Base-by-base conservation (phyloP, 352 stramenopile genomes). In the Phytophthora tentaculata region DNA sequence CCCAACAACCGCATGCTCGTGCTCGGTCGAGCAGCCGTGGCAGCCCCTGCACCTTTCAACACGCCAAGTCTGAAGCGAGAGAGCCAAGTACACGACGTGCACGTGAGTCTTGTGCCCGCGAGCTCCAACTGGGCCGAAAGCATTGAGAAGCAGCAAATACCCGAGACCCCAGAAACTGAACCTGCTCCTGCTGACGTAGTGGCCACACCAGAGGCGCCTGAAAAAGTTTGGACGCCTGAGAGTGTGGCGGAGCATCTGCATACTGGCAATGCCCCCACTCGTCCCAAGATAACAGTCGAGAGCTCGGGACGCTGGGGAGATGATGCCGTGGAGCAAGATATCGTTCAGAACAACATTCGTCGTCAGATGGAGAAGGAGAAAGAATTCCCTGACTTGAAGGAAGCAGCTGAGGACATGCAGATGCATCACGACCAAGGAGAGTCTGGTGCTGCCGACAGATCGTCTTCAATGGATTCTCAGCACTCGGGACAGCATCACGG, bases 31-130 rank as follows among this genome's bases (percentile, higher is more conserved):
- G 53, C 73, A 23, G 51, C 64, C 13, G 69, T 74, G n/a, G 60
- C 77, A 0, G 68, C 81, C 24, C 85, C 85, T 19, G 74, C 83
- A n/a, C 85, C 87, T 1, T 82, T 94, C 64, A 95, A 95, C 71
- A 92, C 87, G 24, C 82, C 82, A 14, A 95, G 85, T 68, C 62
- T 92, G 17, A 86, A 86, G 52, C 80, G 80, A 44, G 83, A 94
- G 53, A 79, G 79, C 57, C 73, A 80, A n/a, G 64, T 67, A 20
- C 71, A 83, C 29, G 68, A 88, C 51, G 59, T 74, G 16, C 57
- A 69, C n/a, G 76, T 83, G 53, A 76, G 55, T 53, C 63, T 84
- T 4, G 77, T 86, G 13, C 73, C 73, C 10, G 66, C 71, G 4
- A 64, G 69, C 29, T 69, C 71, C 20, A 76, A 82, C 16, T 88